A percentile compares a stretch with the other conserved stretches of the same genome.
These are phyloP conservation scores for Obba rivulosa DNA, from an alignment of 768 basidiomycete species.

Conservation along the genomic window DNA sequence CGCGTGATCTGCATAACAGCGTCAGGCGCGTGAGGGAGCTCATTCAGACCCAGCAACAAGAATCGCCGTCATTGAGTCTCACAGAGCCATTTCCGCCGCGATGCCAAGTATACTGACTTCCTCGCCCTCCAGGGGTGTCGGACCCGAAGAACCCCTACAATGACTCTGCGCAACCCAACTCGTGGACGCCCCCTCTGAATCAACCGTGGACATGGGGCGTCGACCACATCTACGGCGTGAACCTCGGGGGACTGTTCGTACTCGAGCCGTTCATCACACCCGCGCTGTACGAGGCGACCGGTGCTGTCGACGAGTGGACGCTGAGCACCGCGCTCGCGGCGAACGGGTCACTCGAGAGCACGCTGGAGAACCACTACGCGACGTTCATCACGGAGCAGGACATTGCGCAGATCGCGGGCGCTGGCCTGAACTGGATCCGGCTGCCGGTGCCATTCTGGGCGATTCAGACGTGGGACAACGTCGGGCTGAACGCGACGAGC, in stretches of 20 bases:
- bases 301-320: slow-evolving; percentile 61
- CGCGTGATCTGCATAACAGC: too few relatives aligned
- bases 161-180: slow-evolving; percentile 68
- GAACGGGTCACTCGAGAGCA: slow-evolving; percentile 30
- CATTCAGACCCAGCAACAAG: too few relatives aligned
- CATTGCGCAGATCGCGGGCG: slow-evolving; percentile 32
- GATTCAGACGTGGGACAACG: slow-evolving; percentile 61
- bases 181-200: slow-evolving; percentile 77
- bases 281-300: slow-evolving; percentile 47
- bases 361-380: slow-evolving; percentile 62
- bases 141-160: slow-evolving; percentile 73
- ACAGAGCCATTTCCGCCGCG: background rate
- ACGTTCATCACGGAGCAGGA: slow-evolving; percentile 59
- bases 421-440: slow-evolving; percentile 81
- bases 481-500: slow-evolving; percentile 15
- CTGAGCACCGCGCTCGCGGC: slow-evolving; percentile 55
- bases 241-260: slow-evolving; percentile 71
- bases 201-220: slow-evolving; percentile 65
- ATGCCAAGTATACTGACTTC: background rate
- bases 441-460: slow-evolving; percentile 85
- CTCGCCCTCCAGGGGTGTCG: slow-evolving; percentile 43
- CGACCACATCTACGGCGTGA: slow-evolving; percentile 61
- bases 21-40: too few relatives aligned
- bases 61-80: too few relatives aligned
- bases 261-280: slow-evolving; percentile 78